A percentile compares a stretch with the other conserved stretches of the same genome.
phyloP scores from a whole-genome alignment of 164 flowering plant species.

The Sedum album region DNA sequence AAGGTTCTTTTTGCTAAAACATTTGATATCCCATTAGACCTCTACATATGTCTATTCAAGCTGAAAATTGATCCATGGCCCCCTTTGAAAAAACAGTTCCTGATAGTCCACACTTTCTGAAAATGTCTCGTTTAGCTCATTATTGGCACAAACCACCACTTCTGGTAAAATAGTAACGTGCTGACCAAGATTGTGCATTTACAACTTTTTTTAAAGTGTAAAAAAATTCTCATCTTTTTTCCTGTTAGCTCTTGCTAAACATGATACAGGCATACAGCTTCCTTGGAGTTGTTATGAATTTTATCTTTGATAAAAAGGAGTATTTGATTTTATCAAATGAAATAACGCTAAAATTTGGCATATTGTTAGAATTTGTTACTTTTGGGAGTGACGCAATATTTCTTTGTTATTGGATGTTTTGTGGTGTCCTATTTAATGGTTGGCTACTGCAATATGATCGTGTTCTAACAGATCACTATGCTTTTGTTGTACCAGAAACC shows the following conservation, averaged over 20 bases:
- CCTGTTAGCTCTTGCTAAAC: background rate
- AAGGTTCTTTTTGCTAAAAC: background rate
- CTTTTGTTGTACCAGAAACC: slow-evolving; percentile 13
- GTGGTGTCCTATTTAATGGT: background rate
- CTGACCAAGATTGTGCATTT: background rate
- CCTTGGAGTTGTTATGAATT: no score
- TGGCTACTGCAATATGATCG: background rate
- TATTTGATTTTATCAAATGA: background rate
- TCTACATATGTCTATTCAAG: background rate
- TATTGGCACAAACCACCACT: background rate
- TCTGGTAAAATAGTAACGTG: background rate
- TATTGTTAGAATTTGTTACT: background rate
- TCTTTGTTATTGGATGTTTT: no score
- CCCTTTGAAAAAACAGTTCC: background rate
- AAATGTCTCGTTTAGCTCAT: background rate
- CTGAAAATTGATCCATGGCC: background rate
- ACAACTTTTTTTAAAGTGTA: no score
- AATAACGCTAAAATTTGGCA: background rate
- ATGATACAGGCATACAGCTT: background rate
- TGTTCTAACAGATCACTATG: background rate
- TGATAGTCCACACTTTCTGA: background rate
- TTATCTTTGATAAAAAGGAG: background rate
- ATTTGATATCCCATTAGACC: background rate
- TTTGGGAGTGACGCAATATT: background rate
- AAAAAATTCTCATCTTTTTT: no score